Base-by-base conservation (phyloP, 2,329 filamentous ascomycete species). In the Talaromyces verruculosus region DNA sequence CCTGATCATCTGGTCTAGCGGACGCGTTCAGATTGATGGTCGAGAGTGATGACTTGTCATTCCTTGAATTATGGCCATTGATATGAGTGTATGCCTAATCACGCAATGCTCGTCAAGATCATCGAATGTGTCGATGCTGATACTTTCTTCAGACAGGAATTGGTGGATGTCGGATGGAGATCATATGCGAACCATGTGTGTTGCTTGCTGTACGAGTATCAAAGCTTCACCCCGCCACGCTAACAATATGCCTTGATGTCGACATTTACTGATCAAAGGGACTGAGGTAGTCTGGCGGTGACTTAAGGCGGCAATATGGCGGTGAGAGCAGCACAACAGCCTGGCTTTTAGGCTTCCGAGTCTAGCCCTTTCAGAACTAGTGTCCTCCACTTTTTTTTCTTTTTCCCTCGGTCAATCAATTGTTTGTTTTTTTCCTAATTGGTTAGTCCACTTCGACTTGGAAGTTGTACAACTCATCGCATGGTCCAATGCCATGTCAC, bases 381-480 rank as follows among this genome's bases (percentile, higher is more conserved):
- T 5, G 30, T n/a, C 2, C 7, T 15, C 35, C 28, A 6, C 49
- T 55, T 28, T 63, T 41, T 55, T 63, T 30, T 4, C 33, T 39
- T 25, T 39, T 58, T 22, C 17, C 35, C 33, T 57, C 33, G 10
- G 51, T 45, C 28, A 11, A 28, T 60, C 28, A 17, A 28, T 39
- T 62, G 62, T 64, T 64, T 64, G 51, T 30, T 11, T 64, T 64
- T 64, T 64, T 64, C 62, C 62, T 64, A 64, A 64, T 58, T 64
- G 57, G 57, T 62, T 25, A 7, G 17, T n/a, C 5, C 17, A 41
- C 5, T 2, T 43, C 22, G 22, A 11, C 17, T 37, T 15, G 19
- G 1, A 4, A 35, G 25, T 22, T 51, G 41, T 15, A 62, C 60
- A 49, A 62, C 60, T 62, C 60, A 49, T 60, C 63, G 19, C 41